These are phyloP conservation scores for Dioscorea dumetorum DNA, from an alignment of 106 monocot genomes.

Conservation along the genomic window DNA sequence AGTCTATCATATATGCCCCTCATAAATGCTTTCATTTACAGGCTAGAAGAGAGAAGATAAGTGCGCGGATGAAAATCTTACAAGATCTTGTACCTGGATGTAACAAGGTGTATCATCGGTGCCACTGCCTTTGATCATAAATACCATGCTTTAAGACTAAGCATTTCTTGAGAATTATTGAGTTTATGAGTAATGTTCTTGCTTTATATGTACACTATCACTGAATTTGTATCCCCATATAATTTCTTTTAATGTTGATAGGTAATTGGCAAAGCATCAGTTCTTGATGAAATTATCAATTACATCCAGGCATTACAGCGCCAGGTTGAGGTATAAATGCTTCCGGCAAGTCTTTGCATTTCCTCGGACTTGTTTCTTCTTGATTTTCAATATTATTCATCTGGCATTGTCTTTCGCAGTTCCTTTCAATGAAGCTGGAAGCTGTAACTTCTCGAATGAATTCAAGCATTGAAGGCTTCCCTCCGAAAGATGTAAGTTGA, in stretches of 20 bases:
- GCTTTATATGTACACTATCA: not conserved
- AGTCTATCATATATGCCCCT: too few species aligned
- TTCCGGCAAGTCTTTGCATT: not conserved
- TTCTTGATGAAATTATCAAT: slow-evolving; percentile 87
- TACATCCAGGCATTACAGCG: slow-evolving; percentile 75
- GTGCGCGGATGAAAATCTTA: slow-evolving; percentile 71
- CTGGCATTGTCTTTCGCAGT: slow-evolving; percentile 29
- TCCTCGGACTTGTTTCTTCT: not conserved
- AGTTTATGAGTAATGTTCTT: not conserved
- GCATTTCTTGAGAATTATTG: not conserved
- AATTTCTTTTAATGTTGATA: slow-evolving; percentile 8
- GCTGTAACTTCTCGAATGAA: slow-evolving; percentile 52
- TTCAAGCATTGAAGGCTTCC: slow-evolving; percentile 33
- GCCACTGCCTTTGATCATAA: too few species aligned
- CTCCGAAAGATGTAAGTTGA: slow-evolving; percentile 48
- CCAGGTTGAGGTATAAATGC: slow-evolving; percentile 57
- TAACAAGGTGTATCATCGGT: slow-evolving; percentile 35
- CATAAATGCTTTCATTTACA: slow-evolving; percentile 6
- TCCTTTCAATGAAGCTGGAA: slow-evolving; percentile 71
- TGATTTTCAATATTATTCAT: not conserved
- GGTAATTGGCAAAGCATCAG: slow-evolving; percentile 78
- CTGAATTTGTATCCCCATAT: not conserved
- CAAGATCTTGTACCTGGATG: slow-evolving; percentile 80
- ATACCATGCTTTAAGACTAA: too few species aligned
- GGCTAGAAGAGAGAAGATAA: slow-evolving; percentile 79